Evolutionary conservation across 441 rosid species (phyloP).

Genomic region (Arabidopsis hybrid): DNA sequence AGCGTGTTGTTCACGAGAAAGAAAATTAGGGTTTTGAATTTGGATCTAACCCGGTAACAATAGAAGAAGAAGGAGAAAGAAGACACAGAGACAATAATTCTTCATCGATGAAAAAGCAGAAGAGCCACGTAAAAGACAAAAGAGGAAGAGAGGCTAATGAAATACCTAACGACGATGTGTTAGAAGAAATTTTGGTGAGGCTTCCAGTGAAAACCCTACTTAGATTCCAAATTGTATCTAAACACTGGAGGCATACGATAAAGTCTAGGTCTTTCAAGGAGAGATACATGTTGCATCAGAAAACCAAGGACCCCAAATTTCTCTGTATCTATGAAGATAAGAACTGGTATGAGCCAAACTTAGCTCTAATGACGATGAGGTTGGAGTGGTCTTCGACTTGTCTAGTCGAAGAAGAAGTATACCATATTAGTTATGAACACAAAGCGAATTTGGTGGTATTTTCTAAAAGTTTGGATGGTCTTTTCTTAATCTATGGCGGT

Average conservation of each 20-base stretch:
- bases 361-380: conserved; percentile 7
- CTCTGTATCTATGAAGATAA: not conserved
- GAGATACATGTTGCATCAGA: conserved; percentile 4
- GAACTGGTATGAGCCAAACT: not conserved
- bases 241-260: not conserved
- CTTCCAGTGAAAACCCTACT: not conserved
- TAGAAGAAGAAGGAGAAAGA: too few relatives aligned
- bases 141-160: not conserved
- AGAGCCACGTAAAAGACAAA: too few relatives aligned
- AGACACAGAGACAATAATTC: too few relatives aligned
- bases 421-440: not conserved
- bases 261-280: not conserved
- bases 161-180: not conserved
- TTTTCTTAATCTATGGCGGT: not conserved
- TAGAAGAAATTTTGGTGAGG: too few relatives aligned
- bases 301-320: conserved; percentile 1
- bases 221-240: not conserved
- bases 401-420: not conserved
- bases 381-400: not conserved
- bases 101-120: not conserved
- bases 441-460: too few relatives aligned
- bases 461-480: not conserved
- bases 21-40: too few relatives aligned
- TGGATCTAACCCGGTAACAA: too few relatives aligned
- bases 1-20: too few relatives aligned